Conservation (phyloP, 2,329 filamentous ascomycete species). For the Fusarium hainanense region DNA sequence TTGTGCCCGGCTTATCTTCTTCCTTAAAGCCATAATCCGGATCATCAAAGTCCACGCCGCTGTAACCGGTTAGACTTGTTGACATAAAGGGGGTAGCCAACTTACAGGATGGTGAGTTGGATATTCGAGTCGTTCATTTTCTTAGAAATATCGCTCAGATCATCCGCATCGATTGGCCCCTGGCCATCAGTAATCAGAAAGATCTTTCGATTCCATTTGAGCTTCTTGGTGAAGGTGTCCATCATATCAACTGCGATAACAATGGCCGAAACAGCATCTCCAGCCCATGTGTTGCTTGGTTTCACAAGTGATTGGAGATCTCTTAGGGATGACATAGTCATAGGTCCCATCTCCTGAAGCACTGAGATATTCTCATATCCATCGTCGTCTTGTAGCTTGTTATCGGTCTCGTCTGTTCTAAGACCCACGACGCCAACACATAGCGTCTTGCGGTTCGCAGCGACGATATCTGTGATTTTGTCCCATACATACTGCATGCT, state of each 20-base stretch:
- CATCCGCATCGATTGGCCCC: constrained; percentile 77
- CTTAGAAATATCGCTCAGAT: constrained; percentile 73
- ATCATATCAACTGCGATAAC: constrained; percentile 92
- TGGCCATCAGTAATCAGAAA: constrained; percentile 86
- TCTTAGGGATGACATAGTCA: constrained; percentile 75
- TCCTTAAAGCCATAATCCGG: constrained; percentile 90
- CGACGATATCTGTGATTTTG: constrained; percentile 77
- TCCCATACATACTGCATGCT: constrained; percentile 95
- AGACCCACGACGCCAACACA: constrained; percentile 84
- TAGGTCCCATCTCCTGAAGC: constrained; percentile 72
- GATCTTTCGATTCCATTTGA: constrained; percentile 84
- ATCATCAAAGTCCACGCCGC: constrained; percentile 94
- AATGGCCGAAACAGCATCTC: constrained; percentile 89
- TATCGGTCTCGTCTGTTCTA: constrained; percentile 80
- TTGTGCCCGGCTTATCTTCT: constrained; percentile 79
- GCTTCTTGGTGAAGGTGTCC: constrained; percentile 77
- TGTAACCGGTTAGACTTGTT: constrained; percentile 50
- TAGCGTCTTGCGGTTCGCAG: constrained; percentile 73
- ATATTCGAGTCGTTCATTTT: constrained; percentile 83
- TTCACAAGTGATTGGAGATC: constrained; percentile 71
- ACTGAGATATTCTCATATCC: constrained; percentile 86
- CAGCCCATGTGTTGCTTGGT: constrained; percentile 73
- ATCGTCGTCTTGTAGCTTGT: constrained; percentile 73
- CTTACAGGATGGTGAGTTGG: constrained; percentile 81
- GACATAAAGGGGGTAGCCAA: constrained; percentile 33